Evolutionary conservation across 2,329 filamentous ascomycete species (phyloP), one percentile per base, ranked within the genome.

Genomic region (Colletotrichum gloeosporioides): DNA sequence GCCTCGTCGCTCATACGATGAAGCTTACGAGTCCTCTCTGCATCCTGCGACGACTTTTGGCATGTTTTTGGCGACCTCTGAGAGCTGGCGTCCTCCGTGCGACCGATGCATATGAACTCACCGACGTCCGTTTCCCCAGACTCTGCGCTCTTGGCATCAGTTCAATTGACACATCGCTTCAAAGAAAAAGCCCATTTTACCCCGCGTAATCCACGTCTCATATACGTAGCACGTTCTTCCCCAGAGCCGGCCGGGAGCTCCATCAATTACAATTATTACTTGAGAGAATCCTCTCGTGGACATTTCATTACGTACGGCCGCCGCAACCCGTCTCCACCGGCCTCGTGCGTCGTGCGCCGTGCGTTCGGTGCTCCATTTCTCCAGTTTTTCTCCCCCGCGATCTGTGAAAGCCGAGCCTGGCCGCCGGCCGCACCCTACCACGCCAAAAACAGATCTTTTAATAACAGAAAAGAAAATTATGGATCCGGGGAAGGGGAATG

Each of bases 191-290:
- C 25, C n/a, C 18, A 25, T 65, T 36, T 73, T 73, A 69, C 73
- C 73, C 73, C 73, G 73, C 73, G 70, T 53, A 76, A 76, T 76
- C 73, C 73, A 76, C 73, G 73, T 49, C 32, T 69, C 16, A 55
- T 53, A 22, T 22, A 22, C 22, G 22, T 22, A 34, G 12, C 32
- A 34, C 6, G 4, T 34, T 34, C 32, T 34, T 34, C 32, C 32
- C 32, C 32, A 44, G 32, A 53, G 9, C 8, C 31, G 31, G 31
- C 57, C 68, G 9, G 25, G 18, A 62, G 27, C 73, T 61, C 70
- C 73, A 76, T 76, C 70, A 44, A 65, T 73, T 73, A 73, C 64
- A 76, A 73, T 65, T 31, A 73, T 76, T 76, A 73, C 70, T 76
- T 73, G 70, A 76, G 62, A 61, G n/a, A 76, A 76, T 73, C 63